These are phyloP conservation scores for Neofusicoccum ribis DNA, from an alignment of 2,329 filamentous ascomycete species.

Conservation along the genomic window DNA sequence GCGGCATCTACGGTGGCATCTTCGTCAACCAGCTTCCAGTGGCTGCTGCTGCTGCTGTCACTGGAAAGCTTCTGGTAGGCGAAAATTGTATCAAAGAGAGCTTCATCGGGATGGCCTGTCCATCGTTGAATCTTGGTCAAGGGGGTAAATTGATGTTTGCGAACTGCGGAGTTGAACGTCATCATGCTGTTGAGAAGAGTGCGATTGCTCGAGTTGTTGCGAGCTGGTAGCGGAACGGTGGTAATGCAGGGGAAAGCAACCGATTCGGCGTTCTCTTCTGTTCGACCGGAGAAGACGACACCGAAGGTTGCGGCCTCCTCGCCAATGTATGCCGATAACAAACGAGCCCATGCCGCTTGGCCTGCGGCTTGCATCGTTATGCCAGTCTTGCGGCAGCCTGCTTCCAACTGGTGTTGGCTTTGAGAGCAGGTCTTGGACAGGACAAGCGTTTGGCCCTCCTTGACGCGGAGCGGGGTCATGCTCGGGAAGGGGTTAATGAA, in stretches of 20 bases:
- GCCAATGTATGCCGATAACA: constrained; percentile 75
- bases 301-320: constrained; percentile 76
- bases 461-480: constrained; percentile 62
- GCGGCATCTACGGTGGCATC: constrained; percentile 67
- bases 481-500: constrained; percentile 73
- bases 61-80: constrained; percentile 69
- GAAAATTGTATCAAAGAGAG: constrained; percentile 81
- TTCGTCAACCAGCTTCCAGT: constrained; percentile 66
- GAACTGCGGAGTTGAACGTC: constrained; percentile 62
- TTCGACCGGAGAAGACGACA: constrained; percentile 74
- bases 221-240: constrained; percentile 72
- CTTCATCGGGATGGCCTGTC: constrained; percentile 63
- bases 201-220: constrained; percentile 54
- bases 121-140: constrained; percentile 72
- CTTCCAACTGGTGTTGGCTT: constrained; percentile 52
- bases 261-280: constrained; percentile 57
- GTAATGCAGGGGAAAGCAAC: constrained; percentile 77
- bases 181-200: constrained; percentile 65
- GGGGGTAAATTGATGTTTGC: constrained; percentile 71
- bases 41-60: constrained; percentile 23
- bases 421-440: constrained; percentile 40
- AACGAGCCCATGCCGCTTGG: constrained; percentile 74
- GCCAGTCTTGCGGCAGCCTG: constrained; percentile 57
- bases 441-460: constrained; percentile 37
- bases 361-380: constrained; percentile 74